Base-by-base conservation (phyloP, 768 basidiomycete species). In the Xerocomus spinulosus region DNA sequence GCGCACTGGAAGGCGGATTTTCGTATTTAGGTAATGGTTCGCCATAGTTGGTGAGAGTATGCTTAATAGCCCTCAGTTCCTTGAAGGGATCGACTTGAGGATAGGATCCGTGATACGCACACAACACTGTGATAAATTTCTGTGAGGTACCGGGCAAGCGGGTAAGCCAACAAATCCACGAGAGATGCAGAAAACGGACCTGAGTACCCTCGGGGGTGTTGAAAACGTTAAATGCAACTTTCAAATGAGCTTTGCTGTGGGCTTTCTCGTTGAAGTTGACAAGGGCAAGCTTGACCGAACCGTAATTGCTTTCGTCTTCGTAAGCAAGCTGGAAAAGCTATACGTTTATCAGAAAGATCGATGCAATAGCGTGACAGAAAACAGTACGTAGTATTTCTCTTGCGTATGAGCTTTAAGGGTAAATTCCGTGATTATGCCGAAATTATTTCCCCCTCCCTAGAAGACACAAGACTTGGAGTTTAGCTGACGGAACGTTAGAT, bases 341-440 rank as follows among this genome's bases (percentile, higher is more conserved):
- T 29, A 9, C 3, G 6, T 13, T 8, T 9, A 36, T 3, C 30
- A 25, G 20, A 18, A 35, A 23, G 14, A 36, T 44, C 20, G 30
- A 18, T 7, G 20, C 17, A 17, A 13, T 13, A 4, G 23, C 5
- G 3, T 18, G 15, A 26, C 12, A 34, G 30, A 43, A 14, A 17
- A 8, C 26, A 43, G 7, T 41, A 56, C 55, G 29, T 46, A 56
- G 51, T 51, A 28, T 42, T 38, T 23, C 12, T 23, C 50, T 44
- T 62, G 43, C 26, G 18, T 13, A 20, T 56, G 51, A 17, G 57
- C 50, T 28, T 43, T 52, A 34, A 64, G 42, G 8, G 49, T 59
- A 42, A 62, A 64, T 24, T 51, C 39, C 23, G 62, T 63, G 21
- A 61, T 55, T 18, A 63, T 61, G n/a, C 62, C 62, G 37, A 63